Conservation (phyloP, 768 basidiomycete genomes). For the Termitomyces sp. region DNA sequence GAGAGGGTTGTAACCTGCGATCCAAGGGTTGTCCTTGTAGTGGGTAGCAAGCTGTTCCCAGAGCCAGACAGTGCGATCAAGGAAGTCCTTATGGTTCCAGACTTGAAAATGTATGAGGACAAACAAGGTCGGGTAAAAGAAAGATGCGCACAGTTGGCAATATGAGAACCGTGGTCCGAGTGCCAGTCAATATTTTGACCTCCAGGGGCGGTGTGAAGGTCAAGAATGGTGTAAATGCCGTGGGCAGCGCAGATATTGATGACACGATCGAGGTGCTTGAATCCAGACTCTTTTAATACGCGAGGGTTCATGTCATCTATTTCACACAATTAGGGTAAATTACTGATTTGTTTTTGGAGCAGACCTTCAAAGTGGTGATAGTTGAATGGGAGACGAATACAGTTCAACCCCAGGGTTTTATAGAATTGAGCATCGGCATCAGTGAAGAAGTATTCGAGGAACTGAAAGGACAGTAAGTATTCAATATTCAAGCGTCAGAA, state of each 20-base stretch:
- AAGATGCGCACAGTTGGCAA: slow-evolving; percentile 44
- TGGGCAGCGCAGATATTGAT: slow-evolving; percentile 69
- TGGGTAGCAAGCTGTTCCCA: slow-evolving; percentile 74
- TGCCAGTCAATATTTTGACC: slow-evolving; percentile 83
- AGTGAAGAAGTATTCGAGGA: slow-evolving; percentile 79
- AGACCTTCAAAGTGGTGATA: slow-evolving; percentile 67
- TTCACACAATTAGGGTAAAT: neutral
- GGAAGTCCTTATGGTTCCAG: slow-evolving; percentile 84
- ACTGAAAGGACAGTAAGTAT: slow-evolving; percentile 32
- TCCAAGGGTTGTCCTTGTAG: slow-evolving; percentile 75
- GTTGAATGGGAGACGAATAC: slow-evolving; percentile 70
- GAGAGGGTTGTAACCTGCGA: slow-evolving; percentile 81
- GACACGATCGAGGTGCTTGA: slow-evolving; percentile 81
- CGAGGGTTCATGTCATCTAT: slow-evolving; percentile 75
- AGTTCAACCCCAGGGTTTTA: slow-evolving; percentile 74
- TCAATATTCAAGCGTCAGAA: too few relatives aligned
- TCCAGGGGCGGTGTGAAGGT: slow-evolving; percentile 72
- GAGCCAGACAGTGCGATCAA: slow-evolving; percentile 71
- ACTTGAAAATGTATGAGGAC: slow-evolving; percentile 26
- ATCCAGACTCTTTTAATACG: slow-evolving; percentile 66
- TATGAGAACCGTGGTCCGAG: slow-evolving; percentile 61
- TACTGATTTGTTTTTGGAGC: neutral
- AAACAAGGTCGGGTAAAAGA: neutral
- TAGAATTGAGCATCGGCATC: slow-evolving; percentile 74
- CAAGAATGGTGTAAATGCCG: slow-evolving; percentile 77